phyloP scores from a whole-genome alignment of 2,329 filamentous ascomycete species.

The Curvularia sp. region DNA sequence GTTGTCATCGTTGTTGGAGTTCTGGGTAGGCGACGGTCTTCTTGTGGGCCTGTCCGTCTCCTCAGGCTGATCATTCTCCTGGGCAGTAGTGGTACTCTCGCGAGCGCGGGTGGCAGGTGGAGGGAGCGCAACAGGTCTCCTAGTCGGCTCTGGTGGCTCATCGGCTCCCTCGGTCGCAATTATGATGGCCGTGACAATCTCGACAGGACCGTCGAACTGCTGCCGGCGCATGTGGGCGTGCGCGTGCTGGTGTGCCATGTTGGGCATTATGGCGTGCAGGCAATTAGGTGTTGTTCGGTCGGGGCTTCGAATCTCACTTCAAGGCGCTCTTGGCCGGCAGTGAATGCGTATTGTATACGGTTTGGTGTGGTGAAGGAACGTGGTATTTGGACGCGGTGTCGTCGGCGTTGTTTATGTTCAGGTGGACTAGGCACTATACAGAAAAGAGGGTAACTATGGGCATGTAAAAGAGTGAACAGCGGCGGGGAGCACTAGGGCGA shows the following conservation, averaged over 20 bases:
- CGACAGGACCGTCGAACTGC: slow-evolving; percentile 20
- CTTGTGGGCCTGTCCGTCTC: slow-evolving; percentile 25
- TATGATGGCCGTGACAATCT: slow-evolving; percentile 46
- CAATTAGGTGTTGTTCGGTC: neutral
- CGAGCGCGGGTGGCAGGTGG: slow-evolving; percentile 30
- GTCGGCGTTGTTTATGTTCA: slow-evolving; percentile 25
- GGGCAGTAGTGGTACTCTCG: slow-evolving; percentile 22
- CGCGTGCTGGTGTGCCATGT: slow-evolving; percentile 36
- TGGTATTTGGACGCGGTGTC: slow-evolving; percentile 26
- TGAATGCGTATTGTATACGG: slow-evolving; percentile 32
- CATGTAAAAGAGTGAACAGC: slow-evolving; percentile 45
- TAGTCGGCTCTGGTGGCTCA: slow-evolving; percentile 56
- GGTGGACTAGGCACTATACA: slow-evolving; percentile 40
- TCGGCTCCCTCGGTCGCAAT: slow-evolving; percentile 61
- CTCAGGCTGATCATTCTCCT: slow-evolving; percentile 22
- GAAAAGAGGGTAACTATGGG: slow-evolving; percentile 39
- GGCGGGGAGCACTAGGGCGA: slow-evolving; percentile 46
- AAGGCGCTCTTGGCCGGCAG: slow-evolving; percentile 34
- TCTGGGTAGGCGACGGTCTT: slow-evolving; percentile 28
- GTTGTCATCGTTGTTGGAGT: slow-evolving; percentile 10
- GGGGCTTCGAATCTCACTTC: slow-evolving; percentile 1
- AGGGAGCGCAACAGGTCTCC: slow-evolving; percentile 21
- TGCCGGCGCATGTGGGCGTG: slow-evolving; percentile 42
- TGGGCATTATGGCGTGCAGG: slow-evolving; percentile 18
- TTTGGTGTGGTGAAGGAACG: slow-evolving; percentile 41